Evolutionary conservation across 257 asterid species (phyloP).

Genomic region (Petrea volubilis): DNA sequence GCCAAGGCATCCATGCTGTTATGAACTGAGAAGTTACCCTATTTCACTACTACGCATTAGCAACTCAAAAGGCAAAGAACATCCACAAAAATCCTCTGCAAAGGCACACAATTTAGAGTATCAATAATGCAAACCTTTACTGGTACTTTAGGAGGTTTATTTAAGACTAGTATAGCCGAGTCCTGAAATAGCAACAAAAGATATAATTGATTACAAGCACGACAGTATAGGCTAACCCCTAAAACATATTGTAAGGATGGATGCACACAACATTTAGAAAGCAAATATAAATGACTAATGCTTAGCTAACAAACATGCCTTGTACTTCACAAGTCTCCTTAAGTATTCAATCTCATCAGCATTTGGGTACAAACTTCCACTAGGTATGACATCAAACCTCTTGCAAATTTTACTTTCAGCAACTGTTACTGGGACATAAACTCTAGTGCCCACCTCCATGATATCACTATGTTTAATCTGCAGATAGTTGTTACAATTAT

Average conservation of each 20-base stretch:
- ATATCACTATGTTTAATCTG: conserved; percentile 74
- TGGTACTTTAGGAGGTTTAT: conserved; percentile 95
- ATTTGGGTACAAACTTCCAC: conserved; percentile 83
- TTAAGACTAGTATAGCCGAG: conserved; percentile 79
- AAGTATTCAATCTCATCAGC: conserved; percentile 93
- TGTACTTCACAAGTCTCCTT: conserved; percentile 80
- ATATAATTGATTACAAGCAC: conserved; percentile 18
- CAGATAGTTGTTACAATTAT: conserved; percentile 19
- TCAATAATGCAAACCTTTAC: conserved; percentile 59
- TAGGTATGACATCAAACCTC: conserved; percentile 88
- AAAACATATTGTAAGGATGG: conserved; percentile 2
- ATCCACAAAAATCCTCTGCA: conserved; percentile 7
- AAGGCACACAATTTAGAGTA: background rate
- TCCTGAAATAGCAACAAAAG: conserved; percentile 52
- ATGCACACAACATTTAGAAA: conserved; percentile 3
- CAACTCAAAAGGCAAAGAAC: conserved; percentile 4
- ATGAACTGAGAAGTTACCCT: conserved; percentile 84
- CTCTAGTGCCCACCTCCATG: conserved; percentile 67
- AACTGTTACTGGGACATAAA: conserved; percentile 68
- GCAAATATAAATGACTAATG: background rate
- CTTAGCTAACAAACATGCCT: conserved; percentile 55
- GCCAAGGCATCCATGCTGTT: conserved; percentile 99
- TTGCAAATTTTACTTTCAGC: conserved; percentile 73
- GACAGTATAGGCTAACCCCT: background rate
- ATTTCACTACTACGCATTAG: conserved; percentile 22